Percentiles rank a stretch among this genome's conserved stretches.
phyloP scores from a whole-genome alignment of 129 eudicot species.

The Flaveria ramosissima region DNA sequence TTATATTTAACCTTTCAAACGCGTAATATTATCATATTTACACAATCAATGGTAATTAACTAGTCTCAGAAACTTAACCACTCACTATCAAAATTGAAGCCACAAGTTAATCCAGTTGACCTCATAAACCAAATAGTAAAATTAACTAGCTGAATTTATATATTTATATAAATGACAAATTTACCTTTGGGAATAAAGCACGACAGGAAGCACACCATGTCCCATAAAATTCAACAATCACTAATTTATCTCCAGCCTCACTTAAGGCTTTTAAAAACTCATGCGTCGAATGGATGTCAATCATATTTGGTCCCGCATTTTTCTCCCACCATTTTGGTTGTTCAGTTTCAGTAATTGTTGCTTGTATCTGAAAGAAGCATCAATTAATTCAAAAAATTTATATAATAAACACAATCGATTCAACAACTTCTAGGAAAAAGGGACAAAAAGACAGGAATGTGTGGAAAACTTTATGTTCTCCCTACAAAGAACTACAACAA shows the following conservation, averaged over 20 bases:
- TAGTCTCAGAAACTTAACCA: no score
- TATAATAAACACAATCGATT: no score
- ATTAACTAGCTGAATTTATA: neutral
- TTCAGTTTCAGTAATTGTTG: conserved; percentile 77
- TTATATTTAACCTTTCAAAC: neutral
- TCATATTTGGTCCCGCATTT: conserved; percentile 70
- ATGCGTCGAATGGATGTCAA: conserved; percentile 25
- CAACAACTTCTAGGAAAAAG: neutral
- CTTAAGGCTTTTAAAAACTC: conserved; percentile 74
- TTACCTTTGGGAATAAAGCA: conserved; percentile 95
- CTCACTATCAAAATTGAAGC: neutral
- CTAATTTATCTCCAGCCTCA: conserved; percentile 91
- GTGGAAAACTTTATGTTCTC: neutral
- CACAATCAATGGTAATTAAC: neutral
- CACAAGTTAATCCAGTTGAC: neutral
- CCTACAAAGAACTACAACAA: neutral
- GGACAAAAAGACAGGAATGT: neutral
- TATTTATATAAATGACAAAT: neutral
- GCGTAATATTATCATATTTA: neutral
- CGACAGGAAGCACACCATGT: conserved; percentile 98
- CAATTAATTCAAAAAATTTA: no score
- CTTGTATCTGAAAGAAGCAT: conserved; percentile 52
- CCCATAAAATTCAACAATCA: conserved; percentile 90
- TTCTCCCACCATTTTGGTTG: conserved; percentile 99
- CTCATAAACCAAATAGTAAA: conserved; percentile 16